Base-by-base conservation (phyloP, 176 grass and related monocot species). In the Bromus sterilis region DNA sequence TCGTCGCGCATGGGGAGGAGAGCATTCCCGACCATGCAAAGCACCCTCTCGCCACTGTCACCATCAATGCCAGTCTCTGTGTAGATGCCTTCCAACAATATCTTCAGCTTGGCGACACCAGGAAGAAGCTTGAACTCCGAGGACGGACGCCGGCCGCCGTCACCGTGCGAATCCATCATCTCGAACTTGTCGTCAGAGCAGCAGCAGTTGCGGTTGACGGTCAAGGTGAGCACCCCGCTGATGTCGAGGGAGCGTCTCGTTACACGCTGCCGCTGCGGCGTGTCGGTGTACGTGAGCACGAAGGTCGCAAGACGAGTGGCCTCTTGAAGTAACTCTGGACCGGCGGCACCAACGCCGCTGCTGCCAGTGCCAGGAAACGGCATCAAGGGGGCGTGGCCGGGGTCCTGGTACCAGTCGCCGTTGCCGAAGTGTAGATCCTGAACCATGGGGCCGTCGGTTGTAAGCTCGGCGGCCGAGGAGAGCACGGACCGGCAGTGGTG, bases 41-140 rank as follows among this genome's bases (percentile, higher is more conserved):
- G 16, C 32, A 90, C 40, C 40, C 74, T 87, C 67, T 93, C 87
- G 21, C 63, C 79, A 12, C 76, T 76, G 34, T 16, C 66, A 21
- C 48, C 74, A 20, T 32, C 65, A 1, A 55, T 26, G 11, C 63
- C 60, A 7, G 46, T 80, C 44, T 93, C 87, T 2, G 77, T 66
- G 57, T 93, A 93, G 15, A 93, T 71, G 15, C 91, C 91, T 87
- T 93, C 77, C 4, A 93, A 84, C 20, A 78, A 11, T 4, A 93
- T 74, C 33, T 48, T 83, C 44, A 92, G 74, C 69, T 79, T 83
- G 12, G 90, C 74, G 16, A 16, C 26, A 11, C 87, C 84, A 2
- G 83, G 69, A 35, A 49, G 80, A 31, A 84, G 65, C 60, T 55
- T 58, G 67, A 91, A 91, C 58, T 84, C 89, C 5, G 89, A 60